Conservation (phyloP, 1,139 yeast species). For the Suhomyces wounanorum region DNA sequence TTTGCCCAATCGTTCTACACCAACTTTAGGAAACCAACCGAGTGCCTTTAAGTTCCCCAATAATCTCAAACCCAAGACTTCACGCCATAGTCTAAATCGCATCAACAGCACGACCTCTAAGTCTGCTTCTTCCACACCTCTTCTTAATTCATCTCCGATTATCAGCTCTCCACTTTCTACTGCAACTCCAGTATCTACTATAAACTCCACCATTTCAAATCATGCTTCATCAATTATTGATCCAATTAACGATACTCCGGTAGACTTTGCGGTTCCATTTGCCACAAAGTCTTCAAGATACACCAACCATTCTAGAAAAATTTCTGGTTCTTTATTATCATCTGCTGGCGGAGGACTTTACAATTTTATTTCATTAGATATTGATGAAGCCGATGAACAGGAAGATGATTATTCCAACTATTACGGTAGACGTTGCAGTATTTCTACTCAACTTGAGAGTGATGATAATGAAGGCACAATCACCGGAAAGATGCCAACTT, state of each 20-base stretch:
- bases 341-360: constrained; percentile 30
- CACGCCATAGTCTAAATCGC: constrained; percentile 23
- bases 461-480: constrained; percentile 15
- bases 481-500: constrained; percentile 12
- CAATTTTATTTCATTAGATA: constrained; percentile 26
- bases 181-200: constrained; percentile 34
- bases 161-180: constrained; percentile 40
- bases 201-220: constrained; percentile 26
- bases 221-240: constrained; percentile 31
- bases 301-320: constrained; percentile 22
- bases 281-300: constrained; percentile 16
- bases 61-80: constrained; percentile 18
- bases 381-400: constrained; percentile 34
- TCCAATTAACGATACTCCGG: constrained; percentile 47
- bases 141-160: constrained; percentile 31
- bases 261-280: constrained; percentile 38
- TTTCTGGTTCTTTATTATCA: constrained; percentile 26
- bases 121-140: constrained; percentile 15
- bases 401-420: constrained; percentile 18
- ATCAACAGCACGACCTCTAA: constrained; percentile 15
- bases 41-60: constrained; percentile 25
- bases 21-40: constrained; percentile 3
- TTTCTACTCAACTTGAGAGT: constrained; percentile 9
- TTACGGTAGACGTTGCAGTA: constrained; percentile 9
- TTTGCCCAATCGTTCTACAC: constrained; percentile 10